A percentile compares a stretch with the other conserved stretches of the same genome.
Evolutionary conservation across 371 early-diverging fungal species (phyloP).

Genomic region (Saksenaea vasiformis): DNA sequence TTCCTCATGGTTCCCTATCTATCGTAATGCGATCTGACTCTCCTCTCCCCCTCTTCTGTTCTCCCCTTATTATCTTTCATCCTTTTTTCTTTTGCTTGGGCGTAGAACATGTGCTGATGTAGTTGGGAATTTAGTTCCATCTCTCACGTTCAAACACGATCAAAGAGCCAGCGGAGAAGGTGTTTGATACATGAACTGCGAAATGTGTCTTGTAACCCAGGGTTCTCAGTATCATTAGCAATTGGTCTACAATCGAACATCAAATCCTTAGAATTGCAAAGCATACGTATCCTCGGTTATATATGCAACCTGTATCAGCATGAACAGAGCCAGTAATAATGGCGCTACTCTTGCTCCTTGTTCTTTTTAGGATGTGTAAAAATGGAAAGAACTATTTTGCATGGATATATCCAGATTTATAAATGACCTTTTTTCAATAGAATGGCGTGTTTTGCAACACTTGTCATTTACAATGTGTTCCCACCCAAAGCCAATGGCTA

Average conservation of each 20-base stretch:
- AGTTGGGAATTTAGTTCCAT: too few relatives aligned
- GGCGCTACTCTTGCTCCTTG: neutral
- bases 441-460: neutral
- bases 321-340: neutral
- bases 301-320: neutral
- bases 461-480: neutral
- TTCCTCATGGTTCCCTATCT: neutral
- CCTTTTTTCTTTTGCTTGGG: too few relatives aligned
- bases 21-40: neutral
- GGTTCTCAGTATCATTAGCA: neutral
- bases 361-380: neutral
- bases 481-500: conserved; percentile 1
- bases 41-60: neutral
- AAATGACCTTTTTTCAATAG: neutral
- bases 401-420: neutral
- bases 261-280: neutral
- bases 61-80: neutral
- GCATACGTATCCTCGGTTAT: neutral
- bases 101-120: neutral
- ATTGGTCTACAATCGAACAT: neutral
- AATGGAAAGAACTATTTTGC: neutral
- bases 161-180: too few relatives aligned
- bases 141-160: too few relatives aligned
- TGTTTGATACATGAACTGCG: too few relatives aligned
- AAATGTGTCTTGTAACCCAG: too few relatives aligned